Evolutionary conservation across 768 basidiomycete species (phyloP).

Genomic region (Termitomyces sp.): DNA sequence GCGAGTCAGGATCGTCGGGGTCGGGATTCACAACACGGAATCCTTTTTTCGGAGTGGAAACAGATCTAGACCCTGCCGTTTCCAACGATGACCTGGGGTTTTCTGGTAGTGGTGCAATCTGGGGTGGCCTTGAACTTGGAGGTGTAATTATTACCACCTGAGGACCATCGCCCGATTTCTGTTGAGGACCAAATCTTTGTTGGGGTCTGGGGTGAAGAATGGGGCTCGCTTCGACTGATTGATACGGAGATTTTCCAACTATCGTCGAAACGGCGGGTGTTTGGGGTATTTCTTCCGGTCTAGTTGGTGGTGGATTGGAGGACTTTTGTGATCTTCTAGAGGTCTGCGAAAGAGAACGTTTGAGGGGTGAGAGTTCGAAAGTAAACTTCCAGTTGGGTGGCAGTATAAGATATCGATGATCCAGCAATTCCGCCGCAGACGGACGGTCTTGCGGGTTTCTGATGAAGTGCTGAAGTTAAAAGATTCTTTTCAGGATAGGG

Average conservation of each 20-base stretch:
- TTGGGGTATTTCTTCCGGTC: neutral
- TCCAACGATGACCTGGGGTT: constrained; percentile 11
- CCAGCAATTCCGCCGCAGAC: constrained; percentile 54
- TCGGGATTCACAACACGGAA: constrained; percentile 28
- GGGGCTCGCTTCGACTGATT: neutral
- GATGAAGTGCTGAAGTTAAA: neutral
- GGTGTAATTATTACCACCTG: constrained; percentile 29
- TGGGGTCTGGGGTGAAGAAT: neutral
- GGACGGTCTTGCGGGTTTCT: constrained; percentile 72
- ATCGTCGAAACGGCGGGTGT: neutral
- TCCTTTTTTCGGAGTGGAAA: constrained; percentile 16
- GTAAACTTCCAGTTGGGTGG: constrained; percentile 45
- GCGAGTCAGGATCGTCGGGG: constrained; percentile 25
- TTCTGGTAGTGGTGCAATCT: constrained; percentile 1
- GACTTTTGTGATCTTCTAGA: constrained; percentile 8
- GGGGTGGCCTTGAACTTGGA: constrained; percentile 18
- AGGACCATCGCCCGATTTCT: constrained; percentile 17
- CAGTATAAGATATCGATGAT: constrained; percentile 58
- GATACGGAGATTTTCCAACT: neutral
- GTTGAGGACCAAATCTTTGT: neutral
- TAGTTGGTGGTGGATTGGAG: neutral
- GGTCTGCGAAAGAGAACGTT: constrained; percentile 5
- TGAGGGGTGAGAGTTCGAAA: constrained; percentile 4
- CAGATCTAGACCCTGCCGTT: constrained; percentile 10
- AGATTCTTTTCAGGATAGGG: neutral